phyloP scores from a whole-genome alignment of 768 basidiomycete species.

The Piloderma croceum region DNA sequence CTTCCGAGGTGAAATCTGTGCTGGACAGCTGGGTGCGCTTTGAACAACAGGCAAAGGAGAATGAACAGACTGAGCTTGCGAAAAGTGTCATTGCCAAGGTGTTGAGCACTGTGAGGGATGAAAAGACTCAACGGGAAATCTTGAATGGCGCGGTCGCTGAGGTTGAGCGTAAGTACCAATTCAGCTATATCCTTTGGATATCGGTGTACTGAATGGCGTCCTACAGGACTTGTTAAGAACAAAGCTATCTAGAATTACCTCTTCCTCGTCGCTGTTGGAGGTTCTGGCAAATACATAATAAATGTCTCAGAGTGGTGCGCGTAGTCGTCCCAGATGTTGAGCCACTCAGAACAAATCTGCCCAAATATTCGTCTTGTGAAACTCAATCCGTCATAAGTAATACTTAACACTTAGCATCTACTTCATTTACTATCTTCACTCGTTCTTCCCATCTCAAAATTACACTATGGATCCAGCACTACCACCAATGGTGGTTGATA shows the following conservation, averaged over 20 bases:
- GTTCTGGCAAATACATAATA: no score
- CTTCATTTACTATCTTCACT: no score
- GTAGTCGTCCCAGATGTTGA: no score
- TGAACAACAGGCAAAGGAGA: slow-evolving; percentile 95
- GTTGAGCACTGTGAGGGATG: slow-evolving; percentile 73
- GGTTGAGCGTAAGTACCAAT: slow-evolving; percentile 79
- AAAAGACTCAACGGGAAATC: slow-evolving; percentile 86
- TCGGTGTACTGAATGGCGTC: background rate
- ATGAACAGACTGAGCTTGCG: slow-evolving; percentile 89
- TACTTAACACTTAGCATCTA: background rate
- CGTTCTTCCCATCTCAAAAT: background rate
- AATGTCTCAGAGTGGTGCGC: no score
- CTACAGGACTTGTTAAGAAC: slow-evolving; percentile 79
- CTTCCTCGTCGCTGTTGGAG: no score
- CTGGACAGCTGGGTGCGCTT: slow-evolving; percentile 98
- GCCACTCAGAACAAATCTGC: background rate
- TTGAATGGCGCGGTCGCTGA: slow-evolving; percentile 74
- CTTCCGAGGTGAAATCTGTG: slow-evolving; percentile 86
- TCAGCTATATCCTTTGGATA: slow-evolving; percentile 2
- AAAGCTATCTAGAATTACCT: slow-evolving; percentile 95
- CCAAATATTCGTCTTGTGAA: background rate
- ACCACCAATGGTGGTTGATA: slow-evolving; percentile 74
- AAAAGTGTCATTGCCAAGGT: slow-evolving; percentile 87
- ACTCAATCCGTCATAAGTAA: background rate
- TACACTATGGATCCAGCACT: slow-evolving; percentile 28